Evolutionary conservation across 306 rosid genomes (phyloP).

Genomic region (Mimosa pudica): DNA sequence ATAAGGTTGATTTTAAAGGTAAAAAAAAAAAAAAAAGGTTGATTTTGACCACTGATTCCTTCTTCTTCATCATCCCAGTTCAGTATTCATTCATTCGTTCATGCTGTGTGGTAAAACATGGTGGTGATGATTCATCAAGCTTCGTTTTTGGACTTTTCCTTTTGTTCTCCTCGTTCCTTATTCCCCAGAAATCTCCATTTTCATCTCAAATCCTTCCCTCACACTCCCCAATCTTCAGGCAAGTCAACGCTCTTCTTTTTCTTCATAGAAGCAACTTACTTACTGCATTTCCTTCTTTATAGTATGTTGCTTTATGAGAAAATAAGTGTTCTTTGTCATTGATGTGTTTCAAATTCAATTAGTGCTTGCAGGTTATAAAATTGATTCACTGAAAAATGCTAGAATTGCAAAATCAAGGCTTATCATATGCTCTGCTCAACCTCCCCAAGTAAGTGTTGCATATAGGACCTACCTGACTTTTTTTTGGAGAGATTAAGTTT

Average conservation of each 20-base stretch:
- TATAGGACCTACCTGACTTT: too few relatives aligned
- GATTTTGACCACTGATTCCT: neutral
- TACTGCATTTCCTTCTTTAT: neutral
- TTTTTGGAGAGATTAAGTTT: too few relatives aligned
- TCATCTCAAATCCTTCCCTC: neutral
- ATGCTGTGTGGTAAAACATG: slow-evolving; percentile 30
- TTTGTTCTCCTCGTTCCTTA: neutral
- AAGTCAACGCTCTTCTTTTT: slow-evolving; percentile 16
- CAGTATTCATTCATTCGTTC: neutral
- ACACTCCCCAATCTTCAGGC: slow-evolving; percentile 18
- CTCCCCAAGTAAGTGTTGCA: slow-evolving; percentile 21
- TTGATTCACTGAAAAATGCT: slow-evolving; percentile 34
- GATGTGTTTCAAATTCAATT: slow-evolving; percentile 9
- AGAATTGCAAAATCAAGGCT: slow-evolving; percentile 25
- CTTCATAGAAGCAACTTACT: too few relatives aligned
- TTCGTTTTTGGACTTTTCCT: neutral
- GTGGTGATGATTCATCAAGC: slow-evolving; percentile 10
- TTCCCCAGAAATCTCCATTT: slow-evolving; percentile 13
- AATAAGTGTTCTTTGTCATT: neutral
- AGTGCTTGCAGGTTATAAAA: slow-evolving; percentile 37
- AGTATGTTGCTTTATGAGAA: neutral
- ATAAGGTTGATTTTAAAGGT: too few relatives aligned
- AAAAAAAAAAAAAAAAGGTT: too few relatives aligned
- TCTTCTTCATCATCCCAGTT: neutral
- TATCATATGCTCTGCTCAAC: slow-evolving; percentile 20